Conservation (phyloP, 345 rosid genomes). For the Eucalyptus rudis region DNA sequence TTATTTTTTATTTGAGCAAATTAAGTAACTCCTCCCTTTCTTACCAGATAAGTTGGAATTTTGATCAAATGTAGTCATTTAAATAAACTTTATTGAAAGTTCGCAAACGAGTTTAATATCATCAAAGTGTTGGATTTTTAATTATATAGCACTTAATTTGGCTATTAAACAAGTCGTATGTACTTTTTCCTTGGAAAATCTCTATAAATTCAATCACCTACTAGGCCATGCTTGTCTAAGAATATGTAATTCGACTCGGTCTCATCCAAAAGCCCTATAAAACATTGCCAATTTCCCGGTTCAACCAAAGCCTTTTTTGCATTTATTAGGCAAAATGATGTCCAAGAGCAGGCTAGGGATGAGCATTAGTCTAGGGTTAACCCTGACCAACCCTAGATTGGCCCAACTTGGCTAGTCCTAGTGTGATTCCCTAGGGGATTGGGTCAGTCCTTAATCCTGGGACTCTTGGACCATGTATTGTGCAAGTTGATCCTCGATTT, state of each 20-base stretch:
- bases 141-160: no score
- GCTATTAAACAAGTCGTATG: no score
- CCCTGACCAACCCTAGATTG: no score
- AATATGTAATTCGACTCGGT: rapidly evolving
- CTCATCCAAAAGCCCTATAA: background rate
- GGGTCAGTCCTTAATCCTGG: rapidly evolving
- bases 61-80: background rate
- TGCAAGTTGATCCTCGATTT: no score
- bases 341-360: background rate
- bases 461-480: rapidly evolving
- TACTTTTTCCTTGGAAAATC: no score
- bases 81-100: background rate
- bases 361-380: no score
- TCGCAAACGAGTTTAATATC: background rate
- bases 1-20: no score
- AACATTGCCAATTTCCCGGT: background rate
- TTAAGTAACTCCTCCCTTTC: background rate
- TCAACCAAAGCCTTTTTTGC: background rate
- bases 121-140: background rate
- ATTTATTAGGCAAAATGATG: background rate
- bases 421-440: no score
- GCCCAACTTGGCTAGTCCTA: no score
- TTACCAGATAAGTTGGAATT: no score
- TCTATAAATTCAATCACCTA: no score
- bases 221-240: background rate